Base-by-base conservation (phyloP, 306 rosid genomes). In the Lathyrus tuberosus region DNA sequence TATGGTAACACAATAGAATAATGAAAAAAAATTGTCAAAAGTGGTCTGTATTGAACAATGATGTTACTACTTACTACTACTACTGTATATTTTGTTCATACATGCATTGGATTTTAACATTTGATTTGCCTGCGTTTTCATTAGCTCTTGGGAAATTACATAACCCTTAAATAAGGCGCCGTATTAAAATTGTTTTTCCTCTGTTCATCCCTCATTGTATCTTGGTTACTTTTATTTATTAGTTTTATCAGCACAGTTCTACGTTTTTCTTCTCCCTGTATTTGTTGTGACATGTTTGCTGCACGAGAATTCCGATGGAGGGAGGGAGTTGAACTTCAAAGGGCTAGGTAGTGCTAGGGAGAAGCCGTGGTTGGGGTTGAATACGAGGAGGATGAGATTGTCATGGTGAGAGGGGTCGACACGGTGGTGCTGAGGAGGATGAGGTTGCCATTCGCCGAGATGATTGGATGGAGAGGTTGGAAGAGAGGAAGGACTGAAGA, bases 31-130 rank as follows among this genome's bases (percentile, higher is more conserved):
- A 43, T 62, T 26, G 56, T 64, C 62, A 73, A 62, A 72, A 82
- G 82, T 80, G 65, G 80, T 88, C 81, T 79, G 83, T 89, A 82
- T 86, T 86, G 76, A 86, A 80, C 80, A 70, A 67, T 78, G 69
- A 68, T 82, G 82, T 79, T 70, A 76, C 75, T 68, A 48, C 86
- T 78, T 68, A 75, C 74, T 70, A 51, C 74, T 70, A 51, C 85
- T 78, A 65, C 69, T 69, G 87, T 76, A 84, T 69, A 77, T 60
- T 62, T 66, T 80, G 74, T 81, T 78, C 38, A 73, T 74, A 42
- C 76, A 62, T 73, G 58, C 68, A 11, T 43, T 22, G 33, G n/a
- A 68, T 54, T 77, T 76, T 49, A 43, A 47, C 52, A 63, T 62
- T 46, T 61, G 52, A 53, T 60, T 68, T 65, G 66, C 60, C 51